Base-by-base conservation (phyloP, 768 basidiomycete species). In the Pulveroboletus sp. region DNA sequence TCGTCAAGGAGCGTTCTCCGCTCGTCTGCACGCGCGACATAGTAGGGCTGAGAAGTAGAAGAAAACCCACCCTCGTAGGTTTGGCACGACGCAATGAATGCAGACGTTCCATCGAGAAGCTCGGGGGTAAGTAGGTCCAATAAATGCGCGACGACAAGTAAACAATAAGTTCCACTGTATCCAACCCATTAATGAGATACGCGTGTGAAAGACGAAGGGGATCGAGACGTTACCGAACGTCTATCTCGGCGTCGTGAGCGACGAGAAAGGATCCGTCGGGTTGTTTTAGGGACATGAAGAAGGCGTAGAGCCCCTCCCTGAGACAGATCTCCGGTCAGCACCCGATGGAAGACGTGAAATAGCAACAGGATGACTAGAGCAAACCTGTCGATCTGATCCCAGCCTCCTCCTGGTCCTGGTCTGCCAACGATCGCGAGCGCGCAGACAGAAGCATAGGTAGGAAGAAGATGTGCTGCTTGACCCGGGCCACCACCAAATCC, bases 11-110 rank as follows among this genome's bases (percentile, higher is more conserved):
- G 40, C 2, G 69, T 53, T n/a, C 28, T 39, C 3, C 32, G 49
- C n/a, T 14, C 43, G 28, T 57, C 54, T n/a, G 31, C 30, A n/a
- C 47, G 49, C 24, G 69, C 57, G 14, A 70, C 58, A 55, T 79
- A 79, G 51, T 83, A 85, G 0, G 89, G 83, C 46, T 88, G 82
- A 0, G 89, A 87, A 0, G 89, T 74, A 2, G 83, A 85, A 1
- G 90, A 78, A 63, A 99, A 94, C 0, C 96, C 95, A 31, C 96
- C 96, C 69, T 99, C 96, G 71, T 95, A 98, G 0, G 94, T 98
- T 66, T 98, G 96, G 64, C 92, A 96, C 5, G 86, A 85, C 0
- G 84, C 82, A 46, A 99, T 74, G 72, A 93, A 98, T 7, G 73
- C 79, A 1, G 88, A 78, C 0, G 86, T 87, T 6, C 85, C 84